These are phyloP conservation scores for Bauhinia variegata DNA, from an alignment of 306 rosid species.

Conservation along the genomic window DNA sequence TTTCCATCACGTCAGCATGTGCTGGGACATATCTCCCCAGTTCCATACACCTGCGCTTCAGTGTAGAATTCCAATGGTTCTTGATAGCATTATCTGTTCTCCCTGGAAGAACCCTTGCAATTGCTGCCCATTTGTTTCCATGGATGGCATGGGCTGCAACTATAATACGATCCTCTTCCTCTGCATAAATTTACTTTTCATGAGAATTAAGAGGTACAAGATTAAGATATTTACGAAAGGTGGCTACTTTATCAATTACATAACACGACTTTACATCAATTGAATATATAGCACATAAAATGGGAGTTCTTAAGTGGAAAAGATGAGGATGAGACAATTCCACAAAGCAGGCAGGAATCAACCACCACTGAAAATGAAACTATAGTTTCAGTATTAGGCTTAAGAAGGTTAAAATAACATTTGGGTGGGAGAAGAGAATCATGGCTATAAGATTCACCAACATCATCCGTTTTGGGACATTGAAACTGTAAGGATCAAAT, in stretches of 20 bases:
- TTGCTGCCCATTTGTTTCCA: slow-evolving; percentile 86
- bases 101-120: slow-evolving; percentile 77
- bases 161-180: slow-evolving; percentile 65
- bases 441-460: too few relatives aligned
- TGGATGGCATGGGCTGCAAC: slow-evolving; percentile 71
- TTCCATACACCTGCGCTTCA: slow-evolving; percentile 59
- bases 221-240: slow-evolving; percentile 28
- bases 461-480: too few relatives aligned
- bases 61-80: slow-evolving; percentile 85
- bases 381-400: too few relatives aligned
- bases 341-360: neutral
- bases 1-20: slow-evolving; percentile 38
- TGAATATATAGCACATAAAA: neutral
- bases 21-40: slow-evolving; percentile 35
- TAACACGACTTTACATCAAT: slow-evolving; percentile 25
- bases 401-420: too few relatives aligned
- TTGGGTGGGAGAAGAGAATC: neutral
- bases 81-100: slow-evolving; percentile 83
- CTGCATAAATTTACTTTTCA: slow-evolving; percentile 50
- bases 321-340: neutral
- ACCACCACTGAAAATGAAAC: neutral
- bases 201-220: slow-evolving; percentile 5
- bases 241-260: slow-evolving; percentile 21
- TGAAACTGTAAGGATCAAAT: too few relatives aligned
- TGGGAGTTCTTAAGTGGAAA: neutral